Evolutionary conservation across 106 monocot species (phyloP).

Genomic region (Agapanthus africanus): DNA sequence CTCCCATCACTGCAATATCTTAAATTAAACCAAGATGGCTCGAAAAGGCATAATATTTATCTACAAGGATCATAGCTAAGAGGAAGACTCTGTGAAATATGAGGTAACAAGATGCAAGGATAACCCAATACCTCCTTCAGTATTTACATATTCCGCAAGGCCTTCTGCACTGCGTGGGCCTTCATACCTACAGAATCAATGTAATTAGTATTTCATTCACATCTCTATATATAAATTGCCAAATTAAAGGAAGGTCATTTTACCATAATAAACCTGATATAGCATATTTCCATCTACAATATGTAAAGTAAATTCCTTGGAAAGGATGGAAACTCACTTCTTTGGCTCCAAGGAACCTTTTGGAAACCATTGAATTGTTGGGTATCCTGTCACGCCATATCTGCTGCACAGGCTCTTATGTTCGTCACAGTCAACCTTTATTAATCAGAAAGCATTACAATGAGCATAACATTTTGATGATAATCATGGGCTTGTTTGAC

Average conservation of each 20-base stretch:
- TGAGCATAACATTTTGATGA: no score
- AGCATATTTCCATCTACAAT: not conserved
- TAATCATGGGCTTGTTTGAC: no score
- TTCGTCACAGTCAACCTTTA: constrained; percentile 92
- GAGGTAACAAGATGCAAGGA: not conserved
- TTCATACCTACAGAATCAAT: constrained; percentile 64
- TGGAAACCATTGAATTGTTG: constrained; percentile 98
- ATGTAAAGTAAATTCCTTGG: constrained; percentile 1
- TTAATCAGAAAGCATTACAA: constrained; percentile 7
- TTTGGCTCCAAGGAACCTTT: constrained; percentile 96
- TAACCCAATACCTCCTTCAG: constrained; percentile 70
- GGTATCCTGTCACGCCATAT: constrained; percentile 94
- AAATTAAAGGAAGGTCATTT: not conserved
- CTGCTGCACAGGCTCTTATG: constrained; percentile 95
- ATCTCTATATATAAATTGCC: not conserved
- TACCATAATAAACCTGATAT: not conserved
- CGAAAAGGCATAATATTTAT: not conserved
- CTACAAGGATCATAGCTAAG: not conserved
- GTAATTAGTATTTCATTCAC: not conserved
- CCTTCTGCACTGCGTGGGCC: constrained; percentile 87
- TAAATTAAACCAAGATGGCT: not conserved
- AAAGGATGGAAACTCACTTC: constrained; percentile 48
- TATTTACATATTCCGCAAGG: constrained; percentile 87
- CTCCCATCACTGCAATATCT: not conserved
- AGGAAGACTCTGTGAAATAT: not conserved